Percentiles rank a stretch among this genome's conserved stretches.
Evolutionary conservation across 139 green algal species (phyloP).

Genomic region (Chlamydomonas sp.): DNA sequence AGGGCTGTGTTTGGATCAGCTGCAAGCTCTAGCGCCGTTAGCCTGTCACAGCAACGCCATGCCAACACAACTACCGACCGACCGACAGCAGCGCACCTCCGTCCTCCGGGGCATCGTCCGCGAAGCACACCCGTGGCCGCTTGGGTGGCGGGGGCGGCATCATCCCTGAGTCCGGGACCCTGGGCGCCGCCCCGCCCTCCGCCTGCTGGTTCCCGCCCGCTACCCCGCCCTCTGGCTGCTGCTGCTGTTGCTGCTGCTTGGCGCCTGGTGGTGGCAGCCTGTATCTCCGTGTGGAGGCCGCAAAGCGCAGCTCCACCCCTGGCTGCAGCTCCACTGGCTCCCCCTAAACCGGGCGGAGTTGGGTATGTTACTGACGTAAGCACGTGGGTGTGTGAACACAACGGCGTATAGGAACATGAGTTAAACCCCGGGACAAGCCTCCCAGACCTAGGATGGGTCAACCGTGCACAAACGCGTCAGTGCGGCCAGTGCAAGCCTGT

Average conservation of each 20-base stretch:
- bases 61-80: too few species aligned
- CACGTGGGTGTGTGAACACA: too few species aligned
- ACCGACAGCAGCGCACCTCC: too few species aligned
- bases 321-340: constrained; percentile 35
- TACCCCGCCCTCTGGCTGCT: not conserved
- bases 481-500: too few species aligned
- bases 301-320: constrained; percentile 43
- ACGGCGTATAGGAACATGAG: too few species aligned
- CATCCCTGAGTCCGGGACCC: not conserved
- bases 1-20: too few species aligned
- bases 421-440: too few species aligned
- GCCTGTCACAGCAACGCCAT: too few species aligned
- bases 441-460: too few species aligned
- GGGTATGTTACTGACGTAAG: not conserved
- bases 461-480: too few species aligned
- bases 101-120: not conserved
- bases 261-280: constrained; percentile 8
- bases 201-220: not conserved
- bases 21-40: too few species aligned
- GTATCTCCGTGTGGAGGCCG: constrained; percentile 48
- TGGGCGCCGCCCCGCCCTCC: not conserved
- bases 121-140: constrained; percentile 13
- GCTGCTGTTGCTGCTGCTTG: not conserved
- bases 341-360: constrained; percentile 4
- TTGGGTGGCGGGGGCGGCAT: constrained; percentile 25